Base-by-base conservation (phyloP, 2,329 filamentous ascomycete genomes). In the Helotiales sp. region DNA sequence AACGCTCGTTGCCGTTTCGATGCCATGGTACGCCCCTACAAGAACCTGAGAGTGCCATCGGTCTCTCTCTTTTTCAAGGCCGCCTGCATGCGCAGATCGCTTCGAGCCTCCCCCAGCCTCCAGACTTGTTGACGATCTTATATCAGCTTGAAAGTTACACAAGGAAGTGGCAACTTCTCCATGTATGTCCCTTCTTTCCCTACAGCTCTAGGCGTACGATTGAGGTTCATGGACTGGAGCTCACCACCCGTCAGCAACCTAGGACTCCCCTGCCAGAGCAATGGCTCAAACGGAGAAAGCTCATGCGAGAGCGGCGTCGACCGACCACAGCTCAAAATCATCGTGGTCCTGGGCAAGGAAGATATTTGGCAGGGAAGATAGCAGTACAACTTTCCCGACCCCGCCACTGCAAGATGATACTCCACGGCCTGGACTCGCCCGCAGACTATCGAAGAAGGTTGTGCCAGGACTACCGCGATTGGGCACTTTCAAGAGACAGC, bases 401-500 rank as follows among this genome's bases (percentile, higher is more conserved):
- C 59, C 64, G 19, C 57, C 57, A 17, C n/a, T n/a, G n/a, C 56
- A 46, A 44, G 62, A 67, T 17, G 62, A 64, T 25, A 38, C 48
- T 8, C 60, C 60, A 19, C 60, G 62, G 48, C 53, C 67, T 25
- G 66, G 67, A 8, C 55, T 71, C 27, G 67, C 63, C 33, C 68
- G 68, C 42, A 62, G 69, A 52, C 31, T 71, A 15, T 72, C 70
- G 5, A 58, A 84, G 64, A 85, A 81, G 68, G 90, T 91, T n/a
- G 85, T 93, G 15, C 88, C 91, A 17, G 88, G 88, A 15, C 76
- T 96, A 34, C 90, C 91, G 36, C 84, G 91, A 49, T 79, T 86
- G 4, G 84, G 88, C 66, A 96, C 91, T 0, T 92, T 96, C 74
- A 89, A 87, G 73, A 84, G 92, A 67, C 91, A 93, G 72, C 83